phyloP scores from a whole-genome alignment of 2,329 filamentous ascomycete species.

The Tolypocladium cylindrosporum region DNA sequence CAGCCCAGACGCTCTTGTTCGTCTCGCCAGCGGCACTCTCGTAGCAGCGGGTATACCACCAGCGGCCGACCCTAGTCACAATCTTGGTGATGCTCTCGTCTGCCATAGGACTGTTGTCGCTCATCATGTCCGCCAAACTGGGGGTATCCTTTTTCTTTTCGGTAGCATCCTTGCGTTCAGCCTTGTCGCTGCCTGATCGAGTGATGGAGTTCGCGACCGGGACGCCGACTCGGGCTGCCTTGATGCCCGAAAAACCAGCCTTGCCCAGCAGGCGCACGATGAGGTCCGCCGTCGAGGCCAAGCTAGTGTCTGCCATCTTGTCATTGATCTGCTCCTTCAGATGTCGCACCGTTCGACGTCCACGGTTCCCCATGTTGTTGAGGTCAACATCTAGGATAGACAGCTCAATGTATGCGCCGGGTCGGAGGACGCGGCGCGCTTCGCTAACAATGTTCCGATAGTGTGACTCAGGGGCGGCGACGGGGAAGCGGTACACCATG shows the following conservation, averaged over 20 bases:
- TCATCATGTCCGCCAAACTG: slow-evolving; percentile 62
- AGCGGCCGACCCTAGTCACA: slow-evolving; percentile 82
- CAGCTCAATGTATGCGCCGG: slow-evolving; percentile 70
- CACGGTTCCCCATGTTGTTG: slow-evolving; percentile 69
- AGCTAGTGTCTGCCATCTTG: slow-evolving; percentile 46
- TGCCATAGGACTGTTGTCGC: slow-evolving; percentile 55
- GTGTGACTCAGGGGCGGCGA: slow-evolving; percentile 55
- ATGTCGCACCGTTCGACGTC: slow-evolving; percentile 56
- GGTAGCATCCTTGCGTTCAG: slow-evolving; percentile 7
- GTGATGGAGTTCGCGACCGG: slow-evolving; percentile 52
- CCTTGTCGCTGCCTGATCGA: slow-evolving; percentile 11
- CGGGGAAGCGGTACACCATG: slow-evolving; percentile 68
- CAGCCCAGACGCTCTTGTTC: slow-evolving; percentile 62
- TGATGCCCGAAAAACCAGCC: slow-evolving; percentile 61
- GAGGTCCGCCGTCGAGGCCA: slow-evolving; percentile 49
- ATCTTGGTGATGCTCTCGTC: slow-evolving; percentile 87
- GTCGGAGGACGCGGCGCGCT: slow-evolving; percentile 66
- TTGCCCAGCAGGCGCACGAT: slow-evolving; percentile 58
- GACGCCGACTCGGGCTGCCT: slow-evolving; percentile 67
- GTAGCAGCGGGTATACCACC: slow-evolving; percentile 95
- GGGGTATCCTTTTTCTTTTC: slow-evolving; percentile 32
- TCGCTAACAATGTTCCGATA: slow-evolving; percentile 66
- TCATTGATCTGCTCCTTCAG: slow-evolving; percentile 63
- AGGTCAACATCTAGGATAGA: slow-evolving; percentile 71
- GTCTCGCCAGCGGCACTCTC: slow-evolving; percentile 51